phyloP scores from a whole-genome alignment of 1,284 basidiomycete species.

The Trichosporon sp. region DNA sequence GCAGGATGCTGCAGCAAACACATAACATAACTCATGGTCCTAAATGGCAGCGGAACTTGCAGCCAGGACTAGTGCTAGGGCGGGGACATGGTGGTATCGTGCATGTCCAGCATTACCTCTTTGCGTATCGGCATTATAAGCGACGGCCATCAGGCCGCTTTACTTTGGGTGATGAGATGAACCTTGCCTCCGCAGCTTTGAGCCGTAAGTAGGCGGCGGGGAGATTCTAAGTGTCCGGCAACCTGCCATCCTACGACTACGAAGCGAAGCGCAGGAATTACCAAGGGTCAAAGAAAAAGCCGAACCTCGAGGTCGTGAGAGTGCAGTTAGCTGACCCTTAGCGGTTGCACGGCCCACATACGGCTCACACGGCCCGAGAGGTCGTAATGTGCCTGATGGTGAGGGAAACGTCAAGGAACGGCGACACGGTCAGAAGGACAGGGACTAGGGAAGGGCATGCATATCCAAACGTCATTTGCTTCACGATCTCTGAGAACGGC shows the following conservation, averaged over 20 bases:
- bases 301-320: neutral
- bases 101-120: neutral
- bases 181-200: too few species aligned
- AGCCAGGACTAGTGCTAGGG: neutral
- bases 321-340: neutral
- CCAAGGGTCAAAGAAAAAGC: neutral
- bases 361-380: neutral
- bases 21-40: too few species aligned
- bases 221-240: neutral
- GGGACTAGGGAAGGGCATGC: slow-evolving; percentile 12
- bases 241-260: neutral
- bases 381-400: neutral
- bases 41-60: neutral
- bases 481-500: neutral
- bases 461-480: slow-evolving; percentile 15
- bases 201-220: neutral
- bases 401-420: slow-evolving; percentile 6
- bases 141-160: neutral
- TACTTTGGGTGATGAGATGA: neutral
- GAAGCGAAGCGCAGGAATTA: neutral
- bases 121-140: slow-evolving; percentile 5
- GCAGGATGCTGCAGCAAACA: too few species aligned
- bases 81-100: neutral
- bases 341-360: neutral
- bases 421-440: neutral